Evolutionary conservation across 768 basidiomycete genomes (phyloP).

Genomic region (Boletus rufocinnamomeus): DNA sequence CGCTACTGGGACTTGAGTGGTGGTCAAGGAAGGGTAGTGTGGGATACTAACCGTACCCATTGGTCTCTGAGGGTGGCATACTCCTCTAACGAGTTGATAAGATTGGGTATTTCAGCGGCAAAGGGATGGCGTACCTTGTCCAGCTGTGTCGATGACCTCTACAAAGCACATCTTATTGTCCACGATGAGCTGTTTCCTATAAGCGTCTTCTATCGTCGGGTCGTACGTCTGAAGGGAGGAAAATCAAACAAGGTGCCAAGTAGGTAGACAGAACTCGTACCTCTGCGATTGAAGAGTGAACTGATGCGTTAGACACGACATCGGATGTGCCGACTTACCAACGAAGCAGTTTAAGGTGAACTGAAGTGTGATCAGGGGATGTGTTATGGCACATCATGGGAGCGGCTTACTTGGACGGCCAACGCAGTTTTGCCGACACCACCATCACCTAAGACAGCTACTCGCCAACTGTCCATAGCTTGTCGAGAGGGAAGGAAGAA

Average conservation of each 20-base stretch:
- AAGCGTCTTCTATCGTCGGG: constrained; percentile 98
- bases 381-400: neutral
- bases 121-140: constrained; percentile 70
- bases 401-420: constrained; percentile 79
- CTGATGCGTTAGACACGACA: constrained; percentile 13
- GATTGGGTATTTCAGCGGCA: constrained; percentile 13
- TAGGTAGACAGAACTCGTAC: constrained; percentile 38
- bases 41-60: constrained; percentile 84
- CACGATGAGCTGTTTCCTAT: constrained; percentile 92
- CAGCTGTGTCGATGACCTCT: constrained; percentile 96
- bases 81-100: constrained; percentile 66
- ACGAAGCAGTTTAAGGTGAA: constrained; percentile 97
- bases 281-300: constrained; percentile 45
- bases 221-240: constrained; percentile 75
- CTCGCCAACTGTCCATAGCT: constrained; percentile 93
- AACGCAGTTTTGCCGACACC: constrained; percentile 97
- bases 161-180: constrained; percentile 95
- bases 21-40: constrained; percentile 6
- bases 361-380: constrained; percentile 44
- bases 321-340: constrained; percentile 53
- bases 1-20: constrained; percentile 49
- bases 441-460: constrained; percentile 94
- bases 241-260: constrained; percentile 10
- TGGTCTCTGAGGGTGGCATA: constrained; percentile 96
- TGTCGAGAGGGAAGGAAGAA: constrained; percentile 17